Base-by-base conservation (phyloP, 2,329 filamentous ascomycete genomes). In the Neofusicoccum cordaticola region DNA sequence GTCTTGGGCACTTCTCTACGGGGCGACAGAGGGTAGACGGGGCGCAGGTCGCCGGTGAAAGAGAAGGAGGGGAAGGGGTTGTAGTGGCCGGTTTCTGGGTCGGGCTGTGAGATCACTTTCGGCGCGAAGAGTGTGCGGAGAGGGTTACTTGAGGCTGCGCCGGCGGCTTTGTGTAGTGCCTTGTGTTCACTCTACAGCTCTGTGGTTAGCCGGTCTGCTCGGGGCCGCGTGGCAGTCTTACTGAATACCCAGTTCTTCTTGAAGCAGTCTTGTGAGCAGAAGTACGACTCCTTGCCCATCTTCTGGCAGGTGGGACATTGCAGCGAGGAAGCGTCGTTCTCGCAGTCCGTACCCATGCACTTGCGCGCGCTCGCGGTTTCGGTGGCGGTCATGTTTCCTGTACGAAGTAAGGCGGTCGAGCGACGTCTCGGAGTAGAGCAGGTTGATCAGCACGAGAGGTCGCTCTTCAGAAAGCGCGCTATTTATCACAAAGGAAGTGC, bases 231-330 rank as follows among this genome's bases (percentile, higher is more conserved):
- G 27, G 47, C 58, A n/a, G 53, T 69, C 66, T 68, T 69, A 70
- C 65, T 69, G 71, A 70, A 72, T 88, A 98, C 95, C 95, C 95
- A 99, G 83, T 93, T 99, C 79, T 88, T 90, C 85, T 97, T 98
- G 82, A 99, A 99, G 83, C 95, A 99, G 72, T 98, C 95, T 79
- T 99, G 95, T 34, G 93, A 93, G 83, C 95, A 99, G 82, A 98
- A 99, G 80, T 88, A 97, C 81, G 92, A 96, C 74, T 95, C 92
- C 75, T 93, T 89, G 62, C 90, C 91, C 50, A 93, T 82, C 80
- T 97, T 97, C 73, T 97, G 84, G 77, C 95, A 99, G 57, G 92
- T 98, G 63, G 95, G 95, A 79, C 95, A 99, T 78, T 98, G 93
- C 52, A 99, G 82, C 62, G 88, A 84, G 66, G 92, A 89, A 65